Percentiles rank a stretch among this genome's conserved stretches.
Evolutionary conservation across 768 basidiomycete species (phyloP).

Genomic region (Hirschioporus abietinus): DNA sequence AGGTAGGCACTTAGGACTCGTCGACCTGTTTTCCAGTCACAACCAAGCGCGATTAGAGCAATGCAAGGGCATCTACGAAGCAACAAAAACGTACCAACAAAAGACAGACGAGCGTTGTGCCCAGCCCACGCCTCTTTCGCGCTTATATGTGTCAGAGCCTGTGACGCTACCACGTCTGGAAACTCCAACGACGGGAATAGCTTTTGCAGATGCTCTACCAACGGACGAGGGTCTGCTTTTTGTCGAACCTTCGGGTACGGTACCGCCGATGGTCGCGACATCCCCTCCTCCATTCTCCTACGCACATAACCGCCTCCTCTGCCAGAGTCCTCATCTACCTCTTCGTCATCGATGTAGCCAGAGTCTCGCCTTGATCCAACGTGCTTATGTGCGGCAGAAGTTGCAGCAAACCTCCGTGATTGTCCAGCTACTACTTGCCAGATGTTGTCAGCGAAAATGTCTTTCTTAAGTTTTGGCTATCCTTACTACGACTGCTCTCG

Average conservation of each 20-base stretch:
- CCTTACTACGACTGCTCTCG: neutral
- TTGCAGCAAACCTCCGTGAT: neutral
- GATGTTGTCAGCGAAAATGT: neutral
- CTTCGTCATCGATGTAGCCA: neutral
- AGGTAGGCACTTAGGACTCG: constrained; percentile 74
- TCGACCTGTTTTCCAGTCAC: constrained; percentile 44
- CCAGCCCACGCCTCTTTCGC: constrained; percentile 62
- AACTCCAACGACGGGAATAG: constrained; percentile 66
- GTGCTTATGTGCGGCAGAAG: neutral
- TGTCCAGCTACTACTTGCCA: neutral
- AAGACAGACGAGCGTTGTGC: constrained; percentile 67
- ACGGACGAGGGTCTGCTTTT: constrained; percentile 3
- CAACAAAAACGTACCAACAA: constrained; percentile 53
- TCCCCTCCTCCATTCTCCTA: neutral
- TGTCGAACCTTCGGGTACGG: constrained; percentile 1
- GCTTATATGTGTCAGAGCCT: constrained; percentile 75
- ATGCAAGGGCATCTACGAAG: neutral
- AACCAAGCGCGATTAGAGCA: constrained; percentile 5
- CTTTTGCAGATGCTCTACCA: constrained; percentile 53
- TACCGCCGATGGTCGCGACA: neutral
- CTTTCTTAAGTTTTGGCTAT: neutral
- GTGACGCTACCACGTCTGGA: constrained; percentile 61
- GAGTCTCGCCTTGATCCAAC: neutral
- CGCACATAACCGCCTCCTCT: neutral
- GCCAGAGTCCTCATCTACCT: neutral